phyloP scores from a whole-genome alignment of 768 basidiomycete genomes.

The Boletus speciosus region DNA sequence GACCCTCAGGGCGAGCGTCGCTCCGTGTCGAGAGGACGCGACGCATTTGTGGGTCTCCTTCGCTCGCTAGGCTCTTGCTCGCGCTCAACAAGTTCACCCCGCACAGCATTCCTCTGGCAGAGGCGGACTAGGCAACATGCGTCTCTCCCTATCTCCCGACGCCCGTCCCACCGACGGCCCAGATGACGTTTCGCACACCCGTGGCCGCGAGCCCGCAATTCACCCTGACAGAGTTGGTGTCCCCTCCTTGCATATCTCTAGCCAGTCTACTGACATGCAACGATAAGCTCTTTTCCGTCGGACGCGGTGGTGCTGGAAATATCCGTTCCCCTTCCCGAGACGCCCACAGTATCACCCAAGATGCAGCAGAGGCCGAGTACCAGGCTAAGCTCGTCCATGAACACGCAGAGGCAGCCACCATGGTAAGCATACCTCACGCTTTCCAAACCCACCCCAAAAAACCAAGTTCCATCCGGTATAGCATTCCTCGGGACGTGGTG shows the following conservation, averaged over 20 bases:
- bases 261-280: not conserved
- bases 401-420: slow-evolving; percentile 27
- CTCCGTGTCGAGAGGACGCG: slow-evolving; percentile 58
- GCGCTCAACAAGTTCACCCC: not conserved
- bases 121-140: slow-evolving; percentile 68
- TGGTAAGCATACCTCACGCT: slow-evolving; percentile 31
- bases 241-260: not conserved
- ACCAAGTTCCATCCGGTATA: slow-evolving; percentile 14
- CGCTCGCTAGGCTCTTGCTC: not conserved
- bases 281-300: slow-evolving; percentile 45
- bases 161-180: slow-evolving; percentile 40
- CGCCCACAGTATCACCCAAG: slow-evolving; percentile 27
- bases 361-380: slow-evolving; percentile 20
- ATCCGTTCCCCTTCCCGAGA: slow-evolving; percentile 76
- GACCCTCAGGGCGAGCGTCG: slow-evolving; percentile 30
- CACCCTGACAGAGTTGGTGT: slow-evolving; percentile 37
- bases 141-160: slow-evolving; percentile 45
- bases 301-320: slow-evolving; percentile 84
- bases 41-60: slow-evolving; percentile 46
- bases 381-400: slow-evolving; percentile 24
- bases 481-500: slow-evolving; percentile 66
- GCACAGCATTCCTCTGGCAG: slow-evolving; percentile 56
- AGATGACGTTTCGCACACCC: slow-evolving; percentile 50
- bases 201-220: slow-evolving; percentile 56
- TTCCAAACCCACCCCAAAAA: not conserved